Evolutionary conservation across 768 basidiomycete species (phyloP).

Genomic region (Pleurotus eryngii): DNA sequence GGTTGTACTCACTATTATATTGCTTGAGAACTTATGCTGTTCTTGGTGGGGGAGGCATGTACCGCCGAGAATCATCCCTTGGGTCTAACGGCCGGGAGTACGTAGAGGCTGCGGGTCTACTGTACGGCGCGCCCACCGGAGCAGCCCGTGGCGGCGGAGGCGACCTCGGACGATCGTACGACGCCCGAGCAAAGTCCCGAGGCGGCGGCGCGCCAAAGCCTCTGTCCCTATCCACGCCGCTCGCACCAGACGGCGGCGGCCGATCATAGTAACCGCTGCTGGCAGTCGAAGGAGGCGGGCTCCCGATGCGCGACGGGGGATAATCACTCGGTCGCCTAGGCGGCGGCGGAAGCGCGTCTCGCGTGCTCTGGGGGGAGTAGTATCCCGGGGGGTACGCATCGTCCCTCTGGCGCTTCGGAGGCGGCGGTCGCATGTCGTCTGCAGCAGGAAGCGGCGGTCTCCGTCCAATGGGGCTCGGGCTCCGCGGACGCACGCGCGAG

Average conservation of each 20-base stretch:
- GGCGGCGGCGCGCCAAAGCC: neutral
- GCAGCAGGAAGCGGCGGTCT: conserved; percentile 23
- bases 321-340: neutral
- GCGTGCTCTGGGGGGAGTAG: neutral
- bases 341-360: neutral
- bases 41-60: conserved; percentile 3
- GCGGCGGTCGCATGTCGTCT: conserved; percentile 41
- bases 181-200: neutral
- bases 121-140: neutral
- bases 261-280: neutral
- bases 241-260: neutral
- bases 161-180: conserved; percentile 4
- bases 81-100: neutral
- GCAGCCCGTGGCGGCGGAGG: neutral
- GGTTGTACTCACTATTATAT: too few species aligned
- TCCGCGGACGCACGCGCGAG: conserved; percentile 42
- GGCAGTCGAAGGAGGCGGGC: neutral
- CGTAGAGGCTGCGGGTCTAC: neutral
- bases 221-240: neutral
- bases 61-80: neutral
- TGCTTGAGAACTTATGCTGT: neutral
- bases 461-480: conserved; percentile 36
- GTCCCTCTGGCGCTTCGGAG: conserved; percentile 41
- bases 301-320: neutral
- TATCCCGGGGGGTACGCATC: conserved; percentile 20